These are phyloP conservation scores for Rubroshorea leprosula DNA, from an alignment of 345 rosid species.

Conservation along the genomic window DNA sequence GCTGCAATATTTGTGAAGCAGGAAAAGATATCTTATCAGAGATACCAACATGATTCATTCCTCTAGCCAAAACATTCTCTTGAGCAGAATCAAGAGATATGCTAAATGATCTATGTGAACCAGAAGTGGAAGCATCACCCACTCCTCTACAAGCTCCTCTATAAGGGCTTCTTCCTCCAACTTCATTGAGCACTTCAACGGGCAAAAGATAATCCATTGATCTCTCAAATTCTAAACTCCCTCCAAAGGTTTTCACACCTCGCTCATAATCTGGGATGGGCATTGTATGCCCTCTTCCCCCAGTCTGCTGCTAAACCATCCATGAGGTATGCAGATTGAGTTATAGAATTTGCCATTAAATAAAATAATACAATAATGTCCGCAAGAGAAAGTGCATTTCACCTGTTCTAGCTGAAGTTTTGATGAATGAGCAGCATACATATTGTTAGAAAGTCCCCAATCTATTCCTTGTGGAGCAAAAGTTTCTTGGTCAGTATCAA, in stretches of 20 bases:
- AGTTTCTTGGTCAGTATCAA: constrained; percentile 9
- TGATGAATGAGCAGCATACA: constrained; percentile 4
- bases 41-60: constrained; percentile 25
- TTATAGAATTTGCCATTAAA: neutral
- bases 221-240: constrained; percentile 30
- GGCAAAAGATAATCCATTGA: constrained; percentile 28
- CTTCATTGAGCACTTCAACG: constrained; percentile 26
- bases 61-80: constrained; percentile 22
- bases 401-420: constrained; percentile 29
- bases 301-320: constrained; percentile 23
- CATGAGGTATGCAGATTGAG: constrained; percentile 15
- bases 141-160: constrained; percentile 13
- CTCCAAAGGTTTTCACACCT: constrained; percentile 18
- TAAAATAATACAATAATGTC: neutral
- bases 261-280: constrained; percentile 14
- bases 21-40: constrained; percentile 22
- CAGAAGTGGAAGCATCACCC: constrained; percentile 21
- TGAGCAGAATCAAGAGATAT: constrained; percentile 21
- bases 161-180: constrained; percentile 16
- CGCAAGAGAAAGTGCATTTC: constrained; percentile 10
- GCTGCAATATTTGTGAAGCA: constrained; percentile 15
- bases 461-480: constrained; percentile 12
- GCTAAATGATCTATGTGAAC: constrained; percentile 15
- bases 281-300: constrained; percentile 15
- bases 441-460: constrained; percentile 8